phyloP scores from a whole-genome alignment of 352 stramenopile species.

The Phytophthora constricta region DNA sequence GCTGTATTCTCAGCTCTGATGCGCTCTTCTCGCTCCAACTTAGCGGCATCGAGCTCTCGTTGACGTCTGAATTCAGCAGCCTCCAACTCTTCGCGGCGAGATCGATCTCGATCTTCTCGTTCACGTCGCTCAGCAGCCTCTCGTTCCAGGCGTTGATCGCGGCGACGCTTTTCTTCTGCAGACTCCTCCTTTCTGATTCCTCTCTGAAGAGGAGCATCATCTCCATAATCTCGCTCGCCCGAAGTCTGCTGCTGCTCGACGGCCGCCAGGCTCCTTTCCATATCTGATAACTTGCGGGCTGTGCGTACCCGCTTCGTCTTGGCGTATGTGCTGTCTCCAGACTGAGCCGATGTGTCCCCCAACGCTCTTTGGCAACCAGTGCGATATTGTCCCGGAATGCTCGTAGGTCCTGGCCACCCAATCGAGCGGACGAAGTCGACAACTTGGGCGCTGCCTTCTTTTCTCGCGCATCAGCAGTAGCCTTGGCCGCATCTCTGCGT shows the following conservation, averaged over 20 bases:
- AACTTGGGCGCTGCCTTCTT: neutral
- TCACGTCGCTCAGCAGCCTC: neutral
- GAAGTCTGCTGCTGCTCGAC: neutral
- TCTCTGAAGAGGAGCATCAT: conserved; percentile 9
- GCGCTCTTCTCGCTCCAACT: neutral
- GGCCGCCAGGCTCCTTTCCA: neutral
- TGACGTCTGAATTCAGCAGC: neutral
- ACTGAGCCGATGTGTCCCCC: neutral
- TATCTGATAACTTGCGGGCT: neutral
- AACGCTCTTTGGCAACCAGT: neutral
- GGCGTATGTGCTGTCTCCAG: neutral
- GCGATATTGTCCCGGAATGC: neutral
- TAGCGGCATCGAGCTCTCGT: neutral
- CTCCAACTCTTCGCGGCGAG: neutral
- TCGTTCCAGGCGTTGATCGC: neutral
- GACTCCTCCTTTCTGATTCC: conserved; percentile 2
- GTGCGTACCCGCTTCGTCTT: neutral
- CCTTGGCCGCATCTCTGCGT: neutral
- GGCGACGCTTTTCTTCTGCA: neutral
- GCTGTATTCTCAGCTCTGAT: neutral
- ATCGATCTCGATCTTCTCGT: neutral
- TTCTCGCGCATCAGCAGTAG: neutral
- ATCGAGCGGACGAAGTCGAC: neutral
- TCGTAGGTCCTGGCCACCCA: neutral
- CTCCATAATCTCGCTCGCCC: neutral